These are phyloP conservation scores for Cyanidium caldarium DNA, from an alignment of 23 red algal genomes.

Conservation along the genomic window DNA sequence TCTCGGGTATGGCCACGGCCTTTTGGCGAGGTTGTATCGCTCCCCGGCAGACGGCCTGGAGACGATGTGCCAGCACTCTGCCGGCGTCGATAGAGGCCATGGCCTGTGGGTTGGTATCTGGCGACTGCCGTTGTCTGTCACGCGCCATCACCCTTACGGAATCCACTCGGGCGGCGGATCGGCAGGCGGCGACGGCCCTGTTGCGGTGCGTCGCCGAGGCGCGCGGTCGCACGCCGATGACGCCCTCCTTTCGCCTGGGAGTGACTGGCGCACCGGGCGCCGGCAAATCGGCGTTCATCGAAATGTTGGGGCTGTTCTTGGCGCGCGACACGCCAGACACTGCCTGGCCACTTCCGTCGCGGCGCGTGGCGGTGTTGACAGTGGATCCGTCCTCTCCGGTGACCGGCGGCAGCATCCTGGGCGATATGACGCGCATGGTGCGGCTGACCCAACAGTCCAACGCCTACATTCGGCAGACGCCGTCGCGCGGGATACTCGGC, in stretches of 20 bases:
- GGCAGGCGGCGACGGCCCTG: neutral
- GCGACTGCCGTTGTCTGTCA: no score
- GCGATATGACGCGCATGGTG: conserved; percentile 19
- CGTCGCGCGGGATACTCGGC: conserved; percentile 9
- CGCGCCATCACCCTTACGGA: conserved; percentile 20
- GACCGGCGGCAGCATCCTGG: conserved; percentile 11
- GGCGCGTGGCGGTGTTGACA: neutral
- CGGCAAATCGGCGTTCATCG: conserved; percentile 15
- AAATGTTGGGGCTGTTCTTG: neutral
- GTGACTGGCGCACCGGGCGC: conserved; percentile 16
- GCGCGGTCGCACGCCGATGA: neutral
- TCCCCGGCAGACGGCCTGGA: no score
- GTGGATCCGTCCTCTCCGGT: conserved; percentile 13
- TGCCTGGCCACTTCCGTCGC: neutral
- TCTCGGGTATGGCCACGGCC: no score
- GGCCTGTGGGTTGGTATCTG: no score
- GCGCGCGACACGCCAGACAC: neutral
- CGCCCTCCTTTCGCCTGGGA: conserved; percentile 1
- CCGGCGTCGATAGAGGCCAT: no score
- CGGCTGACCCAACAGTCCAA: neutral
- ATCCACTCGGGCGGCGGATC: conserved; percentile 1
- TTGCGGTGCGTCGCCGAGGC: neutral
- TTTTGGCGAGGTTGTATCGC: no score
- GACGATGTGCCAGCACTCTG: no score
- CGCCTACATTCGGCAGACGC: conserved; percentile 13